Evolutionary conservation across 1,284 basidiomycete genomes (phyloP), one percentile per base, ranked within the genome.

Genomic region (Ustilago cynodontis): DNA sequence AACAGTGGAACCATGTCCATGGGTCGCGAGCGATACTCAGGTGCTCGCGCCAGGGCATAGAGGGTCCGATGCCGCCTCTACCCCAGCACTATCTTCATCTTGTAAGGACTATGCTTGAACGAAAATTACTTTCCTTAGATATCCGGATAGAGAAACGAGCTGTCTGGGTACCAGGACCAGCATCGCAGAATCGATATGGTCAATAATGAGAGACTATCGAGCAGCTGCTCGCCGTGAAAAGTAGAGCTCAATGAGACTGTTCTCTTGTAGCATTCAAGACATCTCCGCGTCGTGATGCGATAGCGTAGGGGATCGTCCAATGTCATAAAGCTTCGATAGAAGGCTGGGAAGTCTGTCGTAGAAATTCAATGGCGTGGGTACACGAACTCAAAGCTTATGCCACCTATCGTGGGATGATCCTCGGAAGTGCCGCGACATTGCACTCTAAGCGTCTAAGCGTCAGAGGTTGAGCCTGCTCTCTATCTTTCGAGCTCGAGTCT

Each of bases 11-110:
- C 49, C 8, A 58, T 24, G 54, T 29, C 47, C 1, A 39, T 35
- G 26, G 20, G 35, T 26, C 45, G 57, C 20, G 56, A 59, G 11
- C 66, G 57, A 55, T 26, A 47, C 26, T 49, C 61, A 6, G 18
- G 55, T 10, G 31, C 54, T 20, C 60, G 45, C 28, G 28, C 39
- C 1, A 63, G 28, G 26, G 51, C 37, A 35, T 56, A 69, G 57
- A 52, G 56, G 29, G 66, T 56, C 13, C 63, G 39, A 59, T 7
- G 11, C n/a, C 14, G 37, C 11, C 16, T 7, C 16, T 37, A 16
- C 20, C 18, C 8, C 35, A 24, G 6, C 52, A 24, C 13, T n/a
- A 37, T 28, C 13, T n/a, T 14, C 18, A 52, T 14, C 14, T 18
- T 14, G 14, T 6, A 52, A 11, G 31, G 29, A 52, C 47, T 9